Percentiles rank a stretch among this genome's conserved stretches.
These are phyloP conservation scores for Verbena officinalis DNA, from an alignment of 257 asterid genomes.

Conservation along the genomic window DNA sequence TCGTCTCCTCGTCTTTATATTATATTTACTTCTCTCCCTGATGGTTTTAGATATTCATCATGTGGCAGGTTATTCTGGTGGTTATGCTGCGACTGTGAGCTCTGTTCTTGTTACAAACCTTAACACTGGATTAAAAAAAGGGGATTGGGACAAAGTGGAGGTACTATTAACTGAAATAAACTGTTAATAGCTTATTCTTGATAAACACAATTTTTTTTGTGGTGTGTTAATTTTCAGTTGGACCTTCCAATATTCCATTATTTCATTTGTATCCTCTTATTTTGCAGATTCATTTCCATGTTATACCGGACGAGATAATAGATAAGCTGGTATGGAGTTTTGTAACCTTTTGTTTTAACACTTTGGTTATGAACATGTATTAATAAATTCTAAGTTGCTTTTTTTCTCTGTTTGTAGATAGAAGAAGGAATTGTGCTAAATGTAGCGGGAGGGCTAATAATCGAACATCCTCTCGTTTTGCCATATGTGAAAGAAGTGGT, in stretches of 20 bases:
- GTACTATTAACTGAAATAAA: constrained; percentile 38
- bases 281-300: constrained; percentile 84
- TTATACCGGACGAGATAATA: constrained; percentile 71
- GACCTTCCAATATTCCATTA: background rate
- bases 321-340: constrained; percentile 66
- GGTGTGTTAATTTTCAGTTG: background rate
- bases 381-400: background rate
- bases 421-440: constrained; percentile 79
- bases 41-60: constrained; percentile 22
- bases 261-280: background rate
- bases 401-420: constrained; percentile 48
- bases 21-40: constrained; percentile 20
- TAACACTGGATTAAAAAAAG: constrained; percentile 65
- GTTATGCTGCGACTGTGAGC: constrained; percentile 75
- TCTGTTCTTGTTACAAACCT: constrained; percentile 90
- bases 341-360: background rate
- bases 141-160: constrained; percentile 95
- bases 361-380: constrained; percentile 4
- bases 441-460: constrained; percentile 94
- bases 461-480: constrained; percentile 82
- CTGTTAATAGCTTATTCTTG: constrained; percentile 1
- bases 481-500: constrained; percentile 89
- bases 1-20: constrained; percentile 13
- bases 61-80: constrained; percentile 73
- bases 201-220: background rate